A percentile compares a stretch with the other conserved stretches of the same genome.
phyloP scores from a whole-genome alignment of 768 basidiomycete species.

The Boletus sp. region DNA sequence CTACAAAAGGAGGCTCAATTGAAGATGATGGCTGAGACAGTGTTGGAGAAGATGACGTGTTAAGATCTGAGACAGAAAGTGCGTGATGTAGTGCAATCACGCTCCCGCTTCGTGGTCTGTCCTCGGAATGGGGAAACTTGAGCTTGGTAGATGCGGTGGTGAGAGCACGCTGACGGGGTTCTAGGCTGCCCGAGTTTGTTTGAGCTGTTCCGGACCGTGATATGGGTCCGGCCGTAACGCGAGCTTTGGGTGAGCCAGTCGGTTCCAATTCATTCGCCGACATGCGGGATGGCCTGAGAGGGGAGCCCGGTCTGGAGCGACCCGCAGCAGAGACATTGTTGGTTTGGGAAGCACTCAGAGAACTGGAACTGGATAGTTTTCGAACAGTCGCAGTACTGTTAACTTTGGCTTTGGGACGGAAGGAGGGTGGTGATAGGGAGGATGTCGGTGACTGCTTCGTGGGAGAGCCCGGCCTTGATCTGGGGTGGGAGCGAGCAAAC shows the following conservation, averaged over 20 bases:
- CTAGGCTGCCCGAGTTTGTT: conserved; percentile 11
- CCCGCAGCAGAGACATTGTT: conserved; percentile 36
- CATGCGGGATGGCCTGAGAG: conserved; percentile 36
- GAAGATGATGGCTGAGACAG: conserved; percentile 15
- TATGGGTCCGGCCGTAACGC: conserved; percentile 30
- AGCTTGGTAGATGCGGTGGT: conserved; percentile 24
- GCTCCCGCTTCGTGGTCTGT: conserved; percentile 31
- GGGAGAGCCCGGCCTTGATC: conserved; percentile 50
- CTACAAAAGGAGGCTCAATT: conserved; percentile 10
- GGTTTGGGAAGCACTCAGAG: conserved; percentile 12
- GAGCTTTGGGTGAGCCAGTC: conserved; percentile 25
- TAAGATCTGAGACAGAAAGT: conserved; percentile 23
- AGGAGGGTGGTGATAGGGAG: conserved; percentile 26
- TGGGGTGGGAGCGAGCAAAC: conserved; percentile 28
- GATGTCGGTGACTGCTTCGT: conserved; percentile 34
- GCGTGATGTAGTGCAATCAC: conserved; percentile 24
- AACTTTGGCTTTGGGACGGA: conserved; percentile 59
- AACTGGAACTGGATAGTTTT: conserved; percentile 23
- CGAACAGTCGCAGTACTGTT: conserved; percentile 49
- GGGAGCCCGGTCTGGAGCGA: conserved; percentile 41
- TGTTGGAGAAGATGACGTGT: conserved; percentile 12
- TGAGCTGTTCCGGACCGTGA: conserved; percentile 18
- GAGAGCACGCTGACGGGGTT: conserved; percentile 32
- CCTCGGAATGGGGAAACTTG: conserved; percentile 30
- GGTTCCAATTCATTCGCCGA: conserved; percentile 31